Evolutionary conservation across 2,329 filamentous ascomycete species (phyloP), one percentile per base, ranked within the genome.

Genomic region (Xenosphaeropsis pyriputrescens): DNA sequence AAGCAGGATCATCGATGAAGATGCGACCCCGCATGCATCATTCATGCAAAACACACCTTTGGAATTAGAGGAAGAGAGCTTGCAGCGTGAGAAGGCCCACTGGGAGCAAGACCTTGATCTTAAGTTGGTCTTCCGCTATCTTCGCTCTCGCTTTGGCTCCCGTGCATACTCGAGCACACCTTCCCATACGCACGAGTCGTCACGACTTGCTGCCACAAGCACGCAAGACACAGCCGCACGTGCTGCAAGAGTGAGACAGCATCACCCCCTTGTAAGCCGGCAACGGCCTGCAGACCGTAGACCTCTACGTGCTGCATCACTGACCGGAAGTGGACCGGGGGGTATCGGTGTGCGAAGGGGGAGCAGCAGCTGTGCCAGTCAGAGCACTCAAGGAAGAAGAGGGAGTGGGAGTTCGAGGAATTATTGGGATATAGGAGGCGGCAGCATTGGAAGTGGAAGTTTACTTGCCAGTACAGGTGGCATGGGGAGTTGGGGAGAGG

Each of bases 71-170:
- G 18, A 41, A 22, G 35, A 38, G 29, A 38, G 30, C 15, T 32
- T 36, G 13, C 26, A 36, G 37, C 40, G 43, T 12, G 53, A 65
- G 26, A 62, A 84, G 49, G 83, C 91, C 29, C 91, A 94, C 53
- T 98, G 91, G 91, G 88, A 96, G 59, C 78, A 80, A 42, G 84
- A 94, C 38, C 70, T 96, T 5, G 88, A 96, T 51, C 74, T 95
- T 46, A 83, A 82, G 53, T 81, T 94, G 56, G 83, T 96, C 26
- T 96, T 96, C 63, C 76, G 79, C 35, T 96, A 91, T 53, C 68
- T 94, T 19, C 74, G 79, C 41, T 81, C 75, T 14, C 77, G 84
- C 41, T 89, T 93, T 56, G 66, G 74, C 41, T 63, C 71, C 13
- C 61, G 63, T 49, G 51, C 50, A 43, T 47, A 56, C 6, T 55